Conservation (phyloP, 192 early-diverging fungal genomes). For the Coemansia sp. region DNA sequence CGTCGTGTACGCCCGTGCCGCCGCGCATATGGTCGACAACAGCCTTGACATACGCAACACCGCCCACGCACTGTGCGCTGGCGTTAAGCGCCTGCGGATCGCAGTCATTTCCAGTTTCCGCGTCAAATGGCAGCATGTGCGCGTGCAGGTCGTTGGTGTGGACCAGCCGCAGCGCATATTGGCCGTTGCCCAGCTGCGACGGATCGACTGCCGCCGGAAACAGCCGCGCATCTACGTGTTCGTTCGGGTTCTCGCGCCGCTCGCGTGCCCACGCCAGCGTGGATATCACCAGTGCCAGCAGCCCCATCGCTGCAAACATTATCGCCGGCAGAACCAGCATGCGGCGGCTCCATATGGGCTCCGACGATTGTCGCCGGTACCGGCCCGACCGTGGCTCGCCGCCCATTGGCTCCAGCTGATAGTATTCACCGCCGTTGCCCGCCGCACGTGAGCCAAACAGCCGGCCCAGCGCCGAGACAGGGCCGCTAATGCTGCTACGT, state of each 20-base stretch:
- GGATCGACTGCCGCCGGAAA: slow-evolving; percentile 22
- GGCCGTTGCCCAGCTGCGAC: slow-evolving; percentile 2
- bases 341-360: slow-evolving; percentile 39
- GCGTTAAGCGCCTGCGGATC: slow-evolving; percentile 7
- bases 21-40: slow-evolving; percentile 59
- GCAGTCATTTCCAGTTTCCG: slow-evolving; percentile 45
- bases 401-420: not conserved
- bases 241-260: slow-evolving; percentile 4
- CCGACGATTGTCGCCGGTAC: not conserved
- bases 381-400: not conserved
- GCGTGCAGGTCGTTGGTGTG: slow-evolving; percentile 63
- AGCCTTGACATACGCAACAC: slow-evolving; percentile 65
- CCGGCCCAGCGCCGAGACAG: not conserved
- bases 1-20: slow-evolving; percentile 29
- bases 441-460: not conserved
- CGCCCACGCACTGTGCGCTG: slow-evolving; percentile 55
- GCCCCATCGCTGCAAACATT: slow-evolving; percentile 24
- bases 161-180: slow-evolving; percentile 47
- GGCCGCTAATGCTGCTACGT: not conserved
- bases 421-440: slow-evolving; percentile 1
- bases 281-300: slow-evolving; percentile 12
- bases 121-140: slow-evolving; percentile 52
- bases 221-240: slow-evolving; percentile 10
- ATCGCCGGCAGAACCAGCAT: slow-evolving; percentile 34
- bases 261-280: slow-evolving; percentile 26